Evolutionary conservation across 2,329 filamentous ascomycete genomes (phyloP).

Genomic region (Ramularia collo-cygni): DNA sequence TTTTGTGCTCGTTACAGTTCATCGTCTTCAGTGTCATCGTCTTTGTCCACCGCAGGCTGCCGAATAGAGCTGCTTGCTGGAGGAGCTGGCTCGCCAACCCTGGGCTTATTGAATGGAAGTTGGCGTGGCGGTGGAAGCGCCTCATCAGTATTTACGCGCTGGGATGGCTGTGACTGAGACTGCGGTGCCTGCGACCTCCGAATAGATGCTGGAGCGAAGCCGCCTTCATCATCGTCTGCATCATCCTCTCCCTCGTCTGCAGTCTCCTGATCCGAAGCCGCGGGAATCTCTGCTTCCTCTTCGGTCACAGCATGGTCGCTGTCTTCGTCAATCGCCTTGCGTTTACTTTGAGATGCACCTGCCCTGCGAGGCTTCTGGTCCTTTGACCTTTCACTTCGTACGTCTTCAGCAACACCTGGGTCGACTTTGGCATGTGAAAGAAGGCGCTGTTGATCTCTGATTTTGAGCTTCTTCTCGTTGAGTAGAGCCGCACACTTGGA

Average conservation of each 20-base stretch:
- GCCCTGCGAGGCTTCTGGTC: slow-evolving; percentile 14
- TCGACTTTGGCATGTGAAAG: slow-evolving; percentile 55
- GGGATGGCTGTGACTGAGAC: not conserved
- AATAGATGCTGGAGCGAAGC: slow-evolving; percentile 4
- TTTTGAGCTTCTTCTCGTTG: slow-evolving; percentile 76
- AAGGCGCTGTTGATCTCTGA: slow-evolving; percentile 63
- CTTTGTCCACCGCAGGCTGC: slow-evolving; percentile 11
- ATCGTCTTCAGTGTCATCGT: slow-evolving; percentile 30
- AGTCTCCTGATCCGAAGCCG: slow-evolving; percentile 18
- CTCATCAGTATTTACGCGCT: slow-evolving; percentile 10
- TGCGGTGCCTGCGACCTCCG: not conserved
- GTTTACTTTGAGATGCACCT: slow-evolving; percentile 27
- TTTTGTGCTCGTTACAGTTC: slow-evolving; percentile 21
- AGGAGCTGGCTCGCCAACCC: slow-evolving; percentile 8
- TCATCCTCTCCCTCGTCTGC: slow-evolving; percentile 23
- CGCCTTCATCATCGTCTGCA: slow-evolving; percentile 12
- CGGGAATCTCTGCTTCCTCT: slow-evolving; percentile 26
- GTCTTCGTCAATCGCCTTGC: slow-evolving; percentile 37
- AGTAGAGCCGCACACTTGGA: slow-evolving; percentile 64
- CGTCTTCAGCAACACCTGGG: slow-evolving; percentile 43
- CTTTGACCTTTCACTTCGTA: slow-evolving; percentile 10
- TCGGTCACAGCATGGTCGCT: slow-evolving; percentile 31
- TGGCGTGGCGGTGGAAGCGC: slow-evolving; percentile 15
- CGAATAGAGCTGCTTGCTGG: slow-evolving; percentile 1
- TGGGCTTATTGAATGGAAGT: slow-evolving; percentile 17